Percentiles rank a stretch among this genome's conserved stretches.
These are phyloP conservation scores for Ascomycota sp. DNA, from an alignment of 2,329 filamentous ascomycete genomes.

Conservation along the genomic window DNA sequence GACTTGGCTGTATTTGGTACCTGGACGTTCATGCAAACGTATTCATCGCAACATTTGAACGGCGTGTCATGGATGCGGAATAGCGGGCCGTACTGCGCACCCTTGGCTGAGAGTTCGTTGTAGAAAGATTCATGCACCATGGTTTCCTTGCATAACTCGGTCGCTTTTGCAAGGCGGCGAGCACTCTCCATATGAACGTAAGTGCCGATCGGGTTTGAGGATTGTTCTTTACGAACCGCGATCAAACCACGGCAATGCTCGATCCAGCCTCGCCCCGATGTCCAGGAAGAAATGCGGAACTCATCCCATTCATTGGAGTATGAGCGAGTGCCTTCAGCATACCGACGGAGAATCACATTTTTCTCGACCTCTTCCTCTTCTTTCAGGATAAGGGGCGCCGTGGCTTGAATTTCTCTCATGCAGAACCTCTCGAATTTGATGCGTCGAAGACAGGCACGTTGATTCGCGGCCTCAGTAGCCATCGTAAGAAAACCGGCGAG, in stretches of 20 bases:
- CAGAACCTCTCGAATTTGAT: slow-evolving; percentile 4
- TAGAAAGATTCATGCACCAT: slow-evolving; percentile 7
- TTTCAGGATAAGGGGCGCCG: slow-evolving; percentile 9
- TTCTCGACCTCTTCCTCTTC: slow-evolving; percentile 8
- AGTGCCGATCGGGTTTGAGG: slow-evolving; percentile 6
- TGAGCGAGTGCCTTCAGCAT: slow-evolving; percentile 9
- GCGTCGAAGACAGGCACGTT: slow-evolving; percentile 9
- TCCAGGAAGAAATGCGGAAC: slow-evolving; percentile 33
- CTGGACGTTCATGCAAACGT: slow-evolving; percentile 8
- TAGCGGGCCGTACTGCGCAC: slow-evolving; percentile 8
- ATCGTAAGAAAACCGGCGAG: slow-evolving; percentile 29
- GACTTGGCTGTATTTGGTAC: slow-evolving; percentile 19
- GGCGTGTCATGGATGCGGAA: slow-evolving; percentile 5
- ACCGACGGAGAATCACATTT: slow-evolving; percentile 6
- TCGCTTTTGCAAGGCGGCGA: slow-evolving; percentile 3
- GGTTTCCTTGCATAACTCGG: not conserved
- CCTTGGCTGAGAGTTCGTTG: slow-evolving; percentile 6
- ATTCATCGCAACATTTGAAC: slow-evolving; percentile 3
- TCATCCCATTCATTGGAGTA: slow-evolving; percentile 27
- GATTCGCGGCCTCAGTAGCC: slow-evolving; percentile 23
- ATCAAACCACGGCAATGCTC: slow-evolving; percentile 35
- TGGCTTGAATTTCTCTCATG: slow-evolving; percentile 8
- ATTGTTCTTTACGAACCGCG: slow-evolving; percentile 10
- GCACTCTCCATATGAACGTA: not conserved
- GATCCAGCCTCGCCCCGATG: slow-evolving; percentile 27